Evolutionary conservation across 2,329 filamentous ascomycete species (phyloP), one percentile per base, ranked within the genome.

Genomic region (Fusarium secorum): DNA sequence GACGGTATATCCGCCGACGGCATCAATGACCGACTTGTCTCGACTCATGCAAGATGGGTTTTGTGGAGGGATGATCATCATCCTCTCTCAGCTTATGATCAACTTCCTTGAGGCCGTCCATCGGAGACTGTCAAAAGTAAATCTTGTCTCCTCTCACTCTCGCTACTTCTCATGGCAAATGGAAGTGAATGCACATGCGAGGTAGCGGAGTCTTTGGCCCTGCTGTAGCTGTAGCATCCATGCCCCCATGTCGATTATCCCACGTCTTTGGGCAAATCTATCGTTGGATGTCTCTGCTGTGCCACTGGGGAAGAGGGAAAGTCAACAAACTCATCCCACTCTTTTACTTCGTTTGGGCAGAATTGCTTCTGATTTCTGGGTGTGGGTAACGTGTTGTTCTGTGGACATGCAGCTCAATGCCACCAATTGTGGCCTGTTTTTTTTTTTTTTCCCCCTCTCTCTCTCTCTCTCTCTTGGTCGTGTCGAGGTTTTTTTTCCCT

Each of bases 401-500:
- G 57, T 65, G 39, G 68, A 30, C 55, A 32, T 63, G 33, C 48
- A 56, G n/a, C 32, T 36, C 48, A 48, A 32, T 61, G 30, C 33
- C 68, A 53, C 36, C 68, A 59, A 48, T 53, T 71, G 56, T 71
- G 64, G 69, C 69, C 69, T 71, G 64, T 70, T 71, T 71, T 67
- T 60, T 64, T 53, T 11, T 11, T 36, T n/a, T 14, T 10, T 24
- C 24, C 24, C 24, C 24, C n/a, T n/a, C n/a, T n/a, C n/a, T n/a
- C 18, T 7, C n/a, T 54, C 28, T 30, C 15, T 59, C 45, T 68
- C 44, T 61, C 30, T 41, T 32, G n/a, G 39, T 42, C 39, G 15
- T 36, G 42, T 71, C 54, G 32, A 72, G 54, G 51, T 36, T 54
- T 60, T 63, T 63, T 64, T 71, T 56, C 14, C 36, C 36, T 41